Evolutionary conservation across 2,329 filamentous ascomycete genomes (phyloP).

Genomic region (Cercospora sesami): DNA sequence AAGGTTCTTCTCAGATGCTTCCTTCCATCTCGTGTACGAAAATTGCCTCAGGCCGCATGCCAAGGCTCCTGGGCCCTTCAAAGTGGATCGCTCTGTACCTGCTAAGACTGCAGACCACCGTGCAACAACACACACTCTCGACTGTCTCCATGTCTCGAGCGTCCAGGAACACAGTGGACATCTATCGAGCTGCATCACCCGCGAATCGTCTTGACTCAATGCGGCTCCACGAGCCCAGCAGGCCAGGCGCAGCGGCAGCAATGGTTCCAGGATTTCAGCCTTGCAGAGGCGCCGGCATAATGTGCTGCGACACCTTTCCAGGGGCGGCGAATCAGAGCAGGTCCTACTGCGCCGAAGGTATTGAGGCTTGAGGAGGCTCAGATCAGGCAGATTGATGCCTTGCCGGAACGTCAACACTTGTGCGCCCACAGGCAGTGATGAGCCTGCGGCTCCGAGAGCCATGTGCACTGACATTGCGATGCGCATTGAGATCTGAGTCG

Average conservation of each 20-base stretch:
- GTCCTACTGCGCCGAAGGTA: neutral
- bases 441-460: neutral
- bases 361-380: neutral
- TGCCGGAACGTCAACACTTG: neutral
- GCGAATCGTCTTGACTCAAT: neutral
- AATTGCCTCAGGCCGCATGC: neutral
- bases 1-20: neutral
- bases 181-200: neutral
- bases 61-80: neutral
- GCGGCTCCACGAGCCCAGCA: neutral
- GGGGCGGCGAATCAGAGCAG: neutral
- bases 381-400: neutral
- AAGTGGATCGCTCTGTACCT: neutral
- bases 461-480: neutral
- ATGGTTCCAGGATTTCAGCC: neutral
- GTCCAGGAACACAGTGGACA: neutral
- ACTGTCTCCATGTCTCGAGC: neutral
- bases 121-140: neutral
- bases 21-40: neutral
- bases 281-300: neutral
- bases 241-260: neutral
- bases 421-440: neutral
- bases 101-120: neutral
- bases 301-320: neutral
- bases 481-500: neutral